Conservation (phyloP, 2,329 filamentous ascomycete species). For the Xylaria hypoxylon region DNA sequence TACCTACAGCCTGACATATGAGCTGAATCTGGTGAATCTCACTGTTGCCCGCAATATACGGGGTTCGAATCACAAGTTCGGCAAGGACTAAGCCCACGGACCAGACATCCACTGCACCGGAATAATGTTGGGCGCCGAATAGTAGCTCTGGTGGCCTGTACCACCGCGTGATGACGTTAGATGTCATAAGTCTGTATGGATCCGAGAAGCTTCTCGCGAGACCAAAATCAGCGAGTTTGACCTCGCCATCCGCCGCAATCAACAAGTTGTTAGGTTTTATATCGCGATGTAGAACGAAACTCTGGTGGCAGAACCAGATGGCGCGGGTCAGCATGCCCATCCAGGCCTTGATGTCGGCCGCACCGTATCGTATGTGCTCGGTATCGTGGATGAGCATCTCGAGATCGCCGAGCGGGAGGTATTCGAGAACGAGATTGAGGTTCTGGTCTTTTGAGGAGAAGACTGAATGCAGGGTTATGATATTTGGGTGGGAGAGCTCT, state of each 20-base stretch:
- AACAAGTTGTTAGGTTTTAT: constrained; percentile 99
- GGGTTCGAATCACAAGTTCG: constrained; percentile 84
- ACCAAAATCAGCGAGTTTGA: constrained; percentile 98
- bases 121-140: constrained; percentile 90
- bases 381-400: constrained; percentile 93
- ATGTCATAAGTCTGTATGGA: constrained; percentile 88
- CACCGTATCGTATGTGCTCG: constrained; percentile 80
- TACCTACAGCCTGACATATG: constrained; percentile 87
- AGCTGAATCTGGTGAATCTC: constrained; percentile 88
- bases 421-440: constrained; percentile 94
- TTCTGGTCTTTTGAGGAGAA: constrained; percentile 98
- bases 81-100: constrained; percentile 93
- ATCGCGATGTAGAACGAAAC: constrained; percentile 93
- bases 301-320: constrained; percentile 97
- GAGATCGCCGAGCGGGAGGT: constrained; percentile 90
- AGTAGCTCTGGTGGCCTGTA: constrained; percentile 95
- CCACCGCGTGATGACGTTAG: constrained; percentile 96
- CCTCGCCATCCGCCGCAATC: constrained; percentile 89
- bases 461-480: constrained; percentile 91
- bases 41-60: constrained; percentile 84
- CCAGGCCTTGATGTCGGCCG: constrained; percentile 96
- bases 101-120: constrained; percentile 93
- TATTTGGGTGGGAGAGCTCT: constrained; percentile 93
- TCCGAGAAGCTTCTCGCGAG: constrained; percentile 90
- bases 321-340: constrained; percentile 96